phyloP scores from a whole-genome alignment of 140 eudicot species.

The Bidens hawaiensis region DNA sequence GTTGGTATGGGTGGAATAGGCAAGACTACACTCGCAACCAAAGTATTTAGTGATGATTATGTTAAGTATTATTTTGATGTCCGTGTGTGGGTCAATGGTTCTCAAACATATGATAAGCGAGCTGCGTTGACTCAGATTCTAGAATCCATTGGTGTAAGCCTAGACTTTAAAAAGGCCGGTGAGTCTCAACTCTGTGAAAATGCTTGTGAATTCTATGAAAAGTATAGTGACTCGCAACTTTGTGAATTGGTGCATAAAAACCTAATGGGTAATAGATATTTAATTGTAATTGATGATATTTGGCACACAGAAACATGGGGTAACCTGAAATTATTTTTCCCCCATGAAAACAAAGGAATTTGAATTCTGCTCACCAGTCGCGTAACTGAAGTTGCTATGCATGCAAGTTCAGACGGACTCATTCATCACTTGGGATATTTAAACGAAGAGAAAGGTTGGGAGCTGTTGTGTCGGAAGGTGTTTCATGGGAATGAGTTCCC shows the following conservation, averaged over 20 bases:
- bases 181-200: not conserved
- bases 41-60: too few relatives aligned
- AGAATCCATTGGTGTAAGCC: not conserved
- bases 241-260: not conserved
- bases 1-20: conserved; percentile 17
- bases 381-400: conserved; percentile 8
- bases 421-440: conserved; percentile 8
- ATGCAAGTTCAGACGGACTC: not conserved
- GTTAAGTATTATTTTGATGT: too few relatives aligned
- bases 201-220: not conserved
- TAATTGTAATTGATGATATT: conserved; percentile 44
- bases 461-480: conserved; percentile 18
- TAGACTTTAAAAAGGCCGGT: not conserved
- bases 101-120: not conserved
- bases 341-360: conserved; percentile 20
- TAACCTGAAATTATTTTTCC: conserved; percentile 19
- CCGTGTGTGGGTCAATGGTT: too few relatives aligned
- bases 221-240: not conserved
- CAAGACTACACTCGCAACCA: conserved; percentile 5
- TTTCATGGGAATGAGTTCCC: conserved; percentile 5
- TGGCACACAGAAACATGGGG: conserved; percentile 33
- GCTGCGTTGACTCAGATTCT: not conserved
- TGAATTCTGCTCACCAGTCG: conserved; percentile 37
- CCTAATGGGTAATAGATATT: conserved; percentile 19
- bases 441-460: conserved; percentile 28